Evolutionary conservation across 2,329 filamentous ascomycete genomes (phyloP).

Genomic region (Berkeleyomyces rouxiae): DNA sequence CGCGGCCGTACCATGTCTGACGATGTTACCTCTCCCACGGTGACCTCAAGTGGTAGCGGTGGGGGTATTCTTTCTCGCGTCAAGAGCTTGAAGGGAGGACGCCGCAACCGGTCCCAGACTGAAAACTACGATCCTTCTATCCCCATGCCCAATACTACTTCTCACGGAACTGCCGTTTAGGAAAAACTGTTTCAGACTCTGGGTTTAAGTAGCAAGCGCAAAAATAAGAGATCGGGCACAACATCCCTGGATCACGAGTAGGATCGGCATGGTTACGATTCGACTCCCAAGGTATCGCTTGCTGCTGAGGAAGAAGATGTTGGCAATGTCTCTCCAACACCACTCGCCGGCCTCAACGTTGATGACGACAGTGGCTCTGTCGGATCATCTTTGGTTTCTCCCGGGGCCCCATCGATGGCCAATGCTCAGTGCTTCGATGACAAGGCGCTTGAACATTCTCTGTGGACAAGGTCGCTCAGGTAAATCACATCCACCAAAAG

Average conservation of each 20-base stretch:
- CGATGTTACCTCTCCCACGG: conserved; percentile 2
- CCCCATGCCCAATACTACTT: conserved; percentile 14
- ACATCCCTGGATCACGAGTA: conserved; percentile 1
- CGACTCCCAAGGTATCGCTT: neutral
- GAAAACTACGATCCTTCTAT: conserved; percentile 11
- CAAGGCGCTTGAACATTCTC: neutral
- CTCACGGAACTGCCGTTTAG: conserved; percentile 26
- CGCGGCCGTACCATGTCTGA: conserved; percentile 10
- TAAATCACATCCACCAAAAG: neutral
- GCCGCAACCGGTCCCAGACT: conserved; percentile 20
- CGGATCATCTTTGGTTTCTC: neutral
- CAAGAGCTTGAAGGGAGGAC: conserved; percentile 63
- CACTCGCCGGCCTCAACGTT: neutral
- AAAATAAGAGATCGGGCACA: conserved; percentile 1
- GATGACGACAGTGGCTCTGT: neutral
- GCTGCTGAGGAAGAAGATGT: conserved; percentile 1
- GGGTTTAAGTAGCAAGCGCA: conserved; percentile 10
- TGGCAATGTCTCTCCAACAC: neutral
- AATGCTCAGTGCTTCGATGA: neutral
- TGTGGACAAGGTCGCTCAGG: neutral
- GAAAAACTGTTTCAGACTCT: conserved; percentile 15
- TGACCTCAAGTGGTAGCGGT: conserved; percentile 22
- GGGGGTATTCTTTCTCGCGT: conserved; percentile 61
- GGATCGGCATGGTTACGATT: neutral
- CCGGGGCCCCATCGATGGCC: neutral